Conservation (phyloP, 139 green algal species). For the Gonium pectorale region DNA sequence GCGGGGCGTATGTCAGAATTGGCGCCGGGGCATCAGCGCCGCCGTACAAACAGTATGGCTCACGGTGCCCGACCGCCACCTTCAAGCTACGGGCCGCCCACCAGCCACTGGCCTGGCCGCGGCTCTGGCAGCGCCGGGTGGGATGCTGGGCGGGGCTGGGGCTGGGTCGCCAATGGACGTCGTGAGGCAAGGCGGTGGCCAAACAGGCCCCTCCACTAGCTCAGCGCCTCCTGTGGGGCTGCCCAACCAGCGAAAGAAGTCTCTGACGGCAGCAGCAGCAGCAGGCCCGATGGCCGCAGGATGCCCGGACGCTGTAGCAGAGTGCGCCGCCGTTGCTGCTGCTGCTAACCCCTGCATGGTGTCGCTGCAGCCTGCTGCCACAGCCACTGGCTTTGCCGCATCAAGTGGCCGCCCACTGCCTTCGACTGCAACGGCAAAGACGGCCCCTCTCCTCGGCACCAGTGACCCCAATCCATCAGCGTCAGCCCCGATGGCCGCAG, state of each 20-base stretch:
- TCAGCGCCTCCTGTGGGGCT: not conserved
- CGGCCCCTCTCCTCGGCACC: not conserved
- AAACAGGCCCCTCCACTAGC: not conserved
- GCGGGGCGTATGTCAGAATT: constrained; percentile 17
- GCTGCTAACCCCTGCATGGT: too few species aligned
- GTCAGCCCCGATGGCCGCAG: not conserved
- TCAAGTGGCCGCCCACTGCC: constrained; percentile 20
- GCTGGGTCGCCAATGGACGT: not conserved
- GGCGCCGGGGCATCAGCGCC: not conserved
- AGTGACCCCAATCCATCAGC: not conserved
- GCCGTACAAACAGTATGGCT: not conserved
- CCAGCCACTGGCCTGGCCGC: not conserved
- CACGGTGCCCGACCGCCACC: not conserved
- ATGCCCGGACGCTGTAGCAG: too few species aligned
- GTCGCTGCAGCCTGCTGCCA: not conserved
- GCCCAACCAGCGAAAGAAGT: not conserved
- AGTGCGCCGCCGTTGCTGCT: too few species aligned
- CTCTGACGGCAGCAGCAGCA: not conserved
- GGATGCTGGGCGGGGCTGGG: not conserved
- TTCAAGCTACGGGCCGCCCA: not conserved
- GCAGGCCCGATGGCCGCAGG: too few species aligned
- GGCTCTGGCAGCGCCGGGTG: not conserved
- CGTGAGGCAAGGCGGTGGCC: not conserved
- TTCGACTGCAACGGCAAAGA: not conserved
- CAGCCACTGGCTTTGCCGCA: not conserved